Evolutionary conservation across 345 rosid genomes (phyloP), one percentile per base, ranked within the genome.

Genomic region (Camelina sativa): DNA sequence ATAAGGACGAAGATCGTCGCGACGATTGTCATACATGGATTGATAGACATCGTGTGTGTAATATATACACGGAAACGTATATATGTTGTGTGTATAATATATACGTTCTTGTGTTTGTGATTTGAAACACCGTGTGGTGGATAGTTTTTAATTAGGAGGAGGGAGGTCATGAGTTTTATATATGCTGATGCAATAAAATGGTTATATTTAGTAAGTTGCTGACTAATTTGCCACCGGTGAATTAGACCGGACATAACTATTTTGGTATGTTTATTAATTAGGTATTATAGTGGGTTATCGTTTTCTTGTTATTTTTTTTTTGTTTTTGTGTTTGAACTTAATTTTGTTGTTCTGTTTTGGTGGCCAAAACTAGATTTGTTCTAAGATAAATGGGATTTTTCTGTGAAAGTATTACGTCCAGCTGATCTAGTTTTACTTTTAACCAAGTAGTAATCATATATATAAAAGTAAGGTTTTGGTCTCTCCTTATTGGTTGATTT

Each of bases 211-310:
- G 61, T 13, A 55, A 28, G 23, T 12, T 55, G 23, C 35, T 17
- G 53, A 57, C 58, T 69, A 6, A 54, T 44, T 69, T 69, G 10
- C 30, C 62, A 63, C 59, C 75, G 52, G 58, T 76, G 75, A 46
- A 69, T 69, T 23, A 69, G n/a, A 70, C 65, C 15, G 19, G 11
- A 47, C 2, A 63, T 48, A 10, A 25, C 80, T 76, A 76, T 76
- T 76, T 70, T 70, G 76, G 72, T 76, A 56, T 47, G 54, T 70
- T 64, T 62, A 62, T 64, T 76, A 69, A n/a, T 69, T 76, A 56
- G 75, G 52, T 69, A 6, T 62, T 16, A 7, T 12, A n/a, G 62
- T 62, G 34, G 20, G 58, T 22, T 53, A 68, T 25, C 43, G 25
- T 47, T 30, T 47, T 30, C 28, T 65, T 30, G n/a, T 55, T 13